A percentile compares a stretch with the other conserved stretches of the same genome.
Conservation (phyloP, 371 early-diverging fungal species). For the Mortierella sp. region DNA sequence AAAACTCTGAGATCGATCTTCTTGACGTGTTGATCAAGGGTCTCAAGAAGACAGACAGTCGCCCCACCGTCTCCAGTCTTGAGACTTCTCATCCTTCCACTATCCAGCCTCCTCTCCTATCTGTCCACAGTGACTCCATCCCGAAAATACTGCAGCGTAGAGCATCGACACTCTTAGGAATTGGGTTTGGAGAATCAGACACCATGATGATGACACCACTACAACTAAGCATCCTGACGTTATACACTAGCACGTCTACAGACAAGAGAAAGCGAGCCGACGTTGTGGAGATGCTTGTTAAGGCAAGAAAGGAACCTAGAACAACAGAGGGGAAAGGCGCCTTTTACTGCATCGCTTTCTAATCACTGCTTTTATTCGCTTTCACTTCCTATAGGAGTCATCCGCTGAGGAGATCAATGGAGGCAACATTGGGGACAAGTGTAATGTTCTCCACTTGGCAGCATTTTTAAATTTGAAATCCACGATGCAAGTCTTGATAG, state of each 20-base stretch:
- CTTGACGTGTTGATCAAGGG: no score
- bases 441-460: slow-evolving; percentile 28
- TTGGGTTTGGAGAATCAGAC: background rate
- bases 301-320: background rate
- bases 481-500: slow-evolving; percentile 6
- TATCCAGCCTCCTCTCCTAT: slow-evolving; percentile 2
- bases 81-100: background rate
- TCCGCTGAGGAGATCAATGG: slow-evolving; percentile 10
- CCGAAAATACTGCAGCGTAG: background rate
- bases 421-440: slow-evolving; percentile 9
- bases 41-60: no score
- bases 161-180: slow-evolving; percentile 3
- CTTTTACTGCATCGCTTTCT: background rate
- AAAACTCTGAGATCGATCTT: no score
- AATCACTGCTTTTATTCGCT: background rate
- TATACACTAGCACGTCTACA: background rate
- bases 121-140: slow-evolving; percentile 8
- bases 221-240: slow-evolving; percentile 8
- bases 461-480: slow-evolving; percentile 20
- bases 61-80: no score
- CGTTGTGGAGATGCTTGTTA: slow-evolving; percentile 11
- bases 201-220: slow-evolving; percentile 5
- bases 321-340: background rate
- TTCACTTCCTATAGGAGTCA: background rate
- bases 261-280: slow-evolving; percentile 3